These are phyloP conservation scores for Starmerella stigmatis DNA, from an alignment of 805 yeast species.

Conservation along the genomic window DNA sequence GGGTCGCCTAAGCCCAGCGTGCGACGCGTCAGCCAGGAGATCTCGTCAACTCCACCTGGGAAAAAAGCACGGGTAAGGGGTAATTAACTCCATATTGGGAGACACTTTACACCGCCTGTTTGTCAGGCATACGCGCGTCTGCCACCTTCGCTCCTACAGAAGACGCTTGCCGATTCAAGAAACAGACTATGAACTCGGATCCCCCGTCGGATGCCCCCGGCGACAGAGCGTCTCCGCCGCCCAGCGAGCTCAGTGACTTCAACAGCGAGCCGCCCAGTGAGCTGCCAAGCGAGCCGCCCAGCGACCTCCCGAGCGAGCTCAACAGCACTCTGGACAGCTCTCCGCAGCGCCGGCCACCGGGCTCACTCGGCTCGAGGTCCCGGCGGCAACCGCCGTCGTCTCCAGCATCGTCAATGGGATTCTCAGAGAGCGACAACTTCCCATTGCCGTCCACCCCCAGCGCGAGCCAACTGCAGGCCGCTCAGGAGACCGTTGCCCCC, in stretches of 20 bases:
- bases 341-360: constrained; percentile 8
- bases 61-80: constrained; percentile 5
- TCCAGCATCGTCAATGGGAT: constrained; percentile 17
- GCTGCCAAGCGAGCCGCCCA: constrained; percentile 17
- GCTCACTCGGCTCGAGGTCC: constrained; percentile 1
- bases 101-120: not conserved
- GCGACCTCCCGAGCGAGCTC: constrained; percentile 18
- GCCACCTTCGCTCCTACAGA: not conserved
- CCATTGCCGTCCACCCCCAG: constrained; percentile 18
- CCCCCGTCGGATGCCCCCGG: constrained; percentile 15
- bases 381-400: constrained; percentile 16
- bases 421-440: constrained; percentile 16
- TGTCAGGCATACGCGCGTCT: not conserved
- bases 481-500: not conserved
- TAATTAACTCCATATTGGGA: not conserved
- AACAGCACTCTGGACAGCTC: constrained; percentile 20
- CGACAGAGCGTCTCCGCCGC: constrained; percentile 10
- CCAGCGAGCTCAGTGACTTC: constrained; percentile 7
- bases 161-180: no score
- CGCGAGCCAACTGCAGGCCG: constrained; percentile 9
- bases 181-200: constrained; percentile 4
- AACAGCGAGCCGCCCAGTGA: constrained; percentile 7
- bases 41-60: not conserved
- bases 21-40: constrained; percentile 2
- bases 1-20: no score